A percentile compares a stretch with the other conserved stretches of the same genome.
These are phyloP conservation scores for Chrysanthemum seticuspe DNA, from an alignment of 129 eudicot species.

Conservation along the genomic window DNA sequence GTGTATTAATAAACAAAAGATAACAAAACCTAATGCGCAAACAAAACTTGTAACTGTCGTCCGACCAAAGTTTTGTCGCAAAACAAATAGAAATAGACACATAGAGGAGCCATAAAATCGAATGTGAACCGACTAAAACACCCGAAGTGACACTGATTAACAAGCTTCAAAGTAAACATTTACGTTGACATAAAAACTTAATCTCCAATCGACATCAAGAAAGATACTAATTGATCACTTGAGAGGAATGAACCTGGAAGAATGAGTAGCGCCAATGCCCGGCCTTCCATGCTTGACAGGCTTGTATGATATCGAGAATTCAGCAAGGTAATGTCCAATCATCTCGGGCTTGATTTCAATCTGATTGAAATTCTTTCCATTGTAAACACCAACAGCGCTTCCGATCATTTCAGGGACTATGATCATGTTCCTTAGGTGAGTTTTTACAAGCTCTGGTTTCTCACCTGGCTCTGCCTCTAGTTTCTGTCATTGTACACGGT, in stretches of 20 bases:
- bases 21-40: no score
- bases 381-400: constrained; percentile 62
- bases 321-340: constrained; percentile 71
- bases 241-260: constrained; percentile 69
- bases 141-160: no score
- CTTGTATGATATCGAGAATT: constrained; percentile 69
- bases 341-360: constrained; percentile 68
- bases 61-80: no score
- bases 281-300: constrained; percentile 88
- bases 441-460: constrained; percentile 55
- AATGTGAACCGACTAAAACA: no score
- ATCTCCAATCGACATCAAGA: no score
- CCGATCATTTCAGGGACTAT: constrained; percentile 74
- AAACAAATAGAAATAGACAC: no score
- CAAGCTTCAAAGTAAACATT: no score
- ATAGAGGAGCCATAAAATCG: no score
- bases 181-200: no score
- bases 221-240: constrained; percentile 32
- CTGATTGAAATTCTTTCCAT: constrained; percentile 62
- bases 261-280: constrained; percentile 79
- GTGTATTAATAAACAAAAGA: no score
- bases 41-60: no score
- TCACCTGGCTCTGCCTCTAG: constrained; percentile 68
- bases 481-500: constrained; percentile 33
- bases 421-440: constrained; percentile 69